Percentiles rank a stretch among this genome's conserved stretches.
Evolutionary conservation across 2,329 filamentous ascomycete species (phyloP).

Genomic region (Aspergillus glaucus): DNA sequence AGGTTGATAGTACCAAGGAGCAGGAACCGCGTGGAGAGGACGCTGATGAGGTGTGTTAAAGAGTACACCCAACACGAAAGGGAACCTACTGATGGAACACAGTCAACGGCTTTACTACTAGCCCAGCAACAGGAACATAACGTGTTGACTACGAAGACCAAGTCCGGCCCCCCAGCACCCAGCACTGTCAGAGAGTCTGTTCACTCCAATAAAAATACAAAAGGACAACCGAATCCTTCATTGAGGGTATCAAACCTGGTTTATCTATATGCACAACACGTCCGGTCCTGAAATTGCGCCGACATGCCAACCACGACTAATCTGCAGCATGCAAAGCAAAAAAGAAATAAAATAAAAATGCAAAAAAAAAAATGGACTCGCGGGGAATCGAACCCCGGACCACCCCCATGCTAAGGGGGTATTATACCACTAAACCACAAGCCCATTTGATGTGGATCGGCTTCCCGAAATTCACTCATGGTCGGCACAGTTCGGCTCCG

Average conservation of each 20-base stretch:
- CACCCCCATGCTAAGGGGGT: conserved; percentile 44
- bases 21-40: too few relatives aligned
- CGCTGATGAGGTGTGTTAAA: too few relatives aligned
- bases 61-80: too few relatives aligned
- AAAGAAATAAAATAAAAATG: not conserved
- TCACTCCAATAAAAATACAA: too few relatives aligned
- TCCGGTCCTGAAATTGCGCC: not conserved
- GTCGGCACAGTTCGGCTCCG: not conserved
- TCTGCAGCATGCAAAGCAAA: not conserved
- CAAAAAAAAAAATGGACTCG: conserved; percentile 34
- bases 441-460: conserved; percentile 14
- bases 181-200: too few relatives aligned
- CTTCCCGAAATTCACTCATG: not conserved
- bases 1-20: too few relatives aligned
- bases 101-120: too few relatives aligned
- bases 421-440: conserved; percentile 46
- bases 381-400: conserved; percentile 46
- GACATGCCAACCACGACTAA: not conserved
- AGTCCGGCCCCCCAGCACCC: too few relatives aligned
- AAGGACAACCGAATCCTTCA: conserved; percentile 25
- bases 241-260: not conserved
- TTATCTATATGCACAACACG: not conserved
- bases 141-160: too few relatives aligned
- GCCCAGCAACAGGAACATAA: too few relatives aligned
- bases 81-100: too few relatives aligned